Base-by-base conservation (phyloP, 768 basidiomycete genomes). In the Hygrophoropsis aurantiaca region DNA sequence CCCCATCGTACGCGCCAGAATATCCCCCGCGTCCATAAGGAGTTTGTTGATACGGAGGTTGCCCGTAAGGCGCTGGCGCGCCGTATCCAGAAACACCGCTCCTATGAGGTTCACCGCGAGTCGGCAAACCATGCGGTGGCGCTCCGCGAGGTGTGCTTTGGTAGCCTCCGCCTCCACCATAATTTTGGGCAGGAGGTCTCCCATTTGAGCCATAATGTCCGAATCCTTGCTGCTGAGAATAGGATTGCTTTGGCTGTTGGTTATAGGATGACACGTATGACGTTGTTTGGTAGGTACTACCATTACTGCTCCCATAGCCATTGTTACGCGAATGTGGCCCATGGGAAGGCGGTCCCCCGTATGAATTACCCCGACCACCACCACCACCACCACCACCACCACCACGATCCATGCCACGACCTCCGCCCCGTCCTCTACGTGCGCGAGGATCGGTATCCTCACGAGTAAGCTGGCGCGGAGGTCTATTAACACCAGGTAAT, bases 381-480 rank as follows among this genome's bases (percentile, higher is more conserved):
- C 72, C 69, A 36, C 74, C 67, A 25, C 69, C 63, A 23, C 68
- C 60, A n/a, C 47, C 36, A 36, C 53, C 66, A 25, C 65, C 65
- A 41, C 69, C 68, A 38, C 73, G 67, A 43, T 73, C 74, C 27
- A 48, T 64, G 58, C 57, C 63, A 16, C 72, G 64, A 40, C 74
- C 70, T 9, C 77, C 74, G 16, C 79, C 79, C 30, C 82, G 74
- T 0, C 70, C 64, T 35, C 74, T 80, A 18, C 85, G 79, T 35
- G 73, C 67, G 36, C 87, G 78, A 1, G 82, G 78, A 20, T 70
- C 91, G 43, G 87, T 69, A 61, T 99, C 97, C 23, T 72, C 70
- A 2, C 82, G 64, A 10, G 78, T 80, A 32, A 99, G 74, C 1
- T 83, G 66, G 9, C 82, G 78, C 9, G 75, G 68, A 1, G 80